These are phyloP conservation scores for Eutypella sp. DNA, from an alignment of 2,329 filamentous ascomycete species.

Conservation along the genomic window DNA sequence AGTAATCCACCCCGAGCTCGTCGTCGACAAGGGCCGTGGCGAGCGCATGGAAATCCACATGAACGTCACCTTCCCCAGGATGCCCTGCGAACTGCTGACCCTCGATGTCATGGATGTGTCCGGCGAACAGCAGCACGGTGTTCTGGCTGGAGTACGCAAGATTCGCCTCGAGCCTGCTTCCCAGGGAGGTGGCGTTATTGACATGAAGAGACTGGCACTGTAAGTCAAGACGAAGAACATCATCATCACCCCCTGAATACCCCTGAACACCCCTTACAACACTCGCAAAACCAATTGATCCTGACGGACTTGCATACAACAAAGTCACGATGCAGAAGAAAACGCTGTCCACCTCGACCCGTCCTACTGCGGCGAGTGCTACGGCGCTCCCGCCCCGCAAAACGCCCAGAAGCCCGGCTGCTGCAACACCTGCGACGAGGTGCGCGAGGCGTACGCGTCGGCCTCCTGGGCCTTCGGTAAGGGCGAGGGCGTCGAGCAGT, in stretches of 20 bases:
- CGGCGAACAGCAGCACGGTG: conserved; percentile 91
- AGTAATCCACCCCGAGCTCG: conserved; percentile 81
- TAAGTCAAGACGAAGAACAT: conserved; percentile 40
- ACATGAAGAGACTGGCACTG: conserved; percentile 63
- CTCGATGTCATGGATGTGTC: conserved; percentile 99
- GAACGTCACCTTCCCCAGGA: conserved; percentile 89
- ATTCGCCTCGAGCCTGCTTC: conserved; percentile 68
- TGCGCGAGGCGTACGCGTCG: conserved; percentile 86
- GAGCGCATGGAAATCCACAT: conserved; percentile 99
- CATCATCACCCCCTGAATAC: background rate
- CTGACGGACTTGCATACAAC: too few species aligned
- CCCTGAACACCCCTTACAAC: too few species aligned
- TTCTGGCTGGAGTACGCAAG: conserved; percentile 89
- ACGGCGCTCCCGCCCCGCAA: conserved; percentile 71
- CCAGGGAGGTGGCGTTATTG: conserved; percentile 73
- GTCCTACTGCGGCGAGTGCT: conserved; percentile 89
- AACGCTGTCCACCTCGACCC: conserved; percentile 77
- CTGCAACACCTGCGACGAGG: conserved; percentile 96
- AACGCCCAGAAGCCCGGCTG: conserved; percentile 77
- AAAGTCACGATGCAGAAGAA: conserved; percentile 62
- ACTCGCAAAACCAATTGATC: too few species aligned
- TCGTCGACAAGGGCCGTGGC: conserved; percentile 95
- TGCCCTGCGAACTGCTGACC: conserved; percentile 92
- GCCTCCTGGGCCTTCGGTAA: conserved; percentile 91
- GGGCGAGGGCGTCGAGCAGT: conserved; percentile 91